phyloP scores from a whole-genome alignment of 2,329 filamentous ascomycete genomes.

The Rutstroemia sp. region DNA sequence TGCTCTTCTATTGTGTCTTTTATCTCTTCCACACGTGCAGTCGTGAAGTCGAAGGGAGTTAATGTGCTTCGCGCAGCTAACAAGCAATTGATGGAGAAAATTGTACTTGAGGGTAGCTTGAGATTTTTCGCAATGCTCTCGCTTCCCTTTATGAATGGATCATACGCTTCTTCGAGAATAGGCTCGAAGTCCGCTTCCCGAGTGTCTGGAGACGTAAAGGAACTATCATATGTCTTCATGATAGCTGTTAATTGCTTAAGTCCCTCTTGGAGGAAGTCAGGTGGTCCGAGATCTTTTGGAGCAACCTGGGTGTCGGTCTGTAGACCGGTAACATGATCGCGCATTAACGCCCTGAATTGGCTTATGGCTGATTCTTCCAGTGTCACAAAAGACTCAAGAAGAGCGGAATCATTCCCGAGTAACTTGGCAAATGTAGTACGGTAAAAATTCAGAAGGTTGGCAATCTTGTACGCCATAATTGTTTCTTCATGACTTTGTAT shows the following conservation, averaged over 20 bases:
- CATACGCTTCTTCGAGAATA: constrained; percentile 70
- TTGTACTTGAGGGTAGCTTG: constrained; percentile 49
- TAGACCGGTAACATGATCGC: constrained; percentile 69
- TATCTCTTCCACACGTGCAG: constrained; percentile 46
- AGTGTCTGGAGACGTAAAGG: constrained; percentile 53
- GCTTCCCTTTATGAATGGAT: constrained; percentile 77
- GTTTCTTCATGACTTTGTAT: constrained; percentile 89
- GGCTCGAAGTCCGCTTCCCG: constrained; percentile 64
- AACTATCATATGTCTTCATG: constrained; percentile 82
- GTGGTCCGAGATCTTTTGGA: constrained; percentile 67
- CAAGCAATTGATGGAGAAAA: constrained; percentile 70
- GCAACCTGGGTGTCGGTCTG: constrained; percentile 65
- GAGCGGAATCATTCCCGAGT: constrained; percentile 58
- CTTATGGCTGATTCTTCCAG: constrained; percentile 71
- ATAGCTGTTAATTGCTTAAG: constrained; percentile 71
- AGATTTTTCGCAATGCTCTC: constrained; percentile 59
- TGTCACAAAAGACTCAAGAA: constrained; percentile 60
- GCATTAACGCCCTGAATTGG: constrained; percentile 75
- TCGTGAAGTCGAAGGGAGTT: constrained; percentile 56
- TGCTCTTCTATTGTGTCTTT: constrained; percentile 48
- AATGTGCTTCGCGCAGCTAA: constrained; percentile 50
- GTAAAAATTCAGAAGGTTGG: constrained; percentile 87
- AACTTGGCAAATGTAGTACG: constrained; percentile 75
- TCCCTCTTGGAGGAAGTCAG: constrained; percentile 73
- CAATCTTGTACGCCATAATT: constrained; percentile 80